Evolutionary conservation across 2,329 filamentous ascomycete species (phyloP), one percentile per base, ranked within the genome.

Genomic region (Diaporthe vaccinii): DNA sequence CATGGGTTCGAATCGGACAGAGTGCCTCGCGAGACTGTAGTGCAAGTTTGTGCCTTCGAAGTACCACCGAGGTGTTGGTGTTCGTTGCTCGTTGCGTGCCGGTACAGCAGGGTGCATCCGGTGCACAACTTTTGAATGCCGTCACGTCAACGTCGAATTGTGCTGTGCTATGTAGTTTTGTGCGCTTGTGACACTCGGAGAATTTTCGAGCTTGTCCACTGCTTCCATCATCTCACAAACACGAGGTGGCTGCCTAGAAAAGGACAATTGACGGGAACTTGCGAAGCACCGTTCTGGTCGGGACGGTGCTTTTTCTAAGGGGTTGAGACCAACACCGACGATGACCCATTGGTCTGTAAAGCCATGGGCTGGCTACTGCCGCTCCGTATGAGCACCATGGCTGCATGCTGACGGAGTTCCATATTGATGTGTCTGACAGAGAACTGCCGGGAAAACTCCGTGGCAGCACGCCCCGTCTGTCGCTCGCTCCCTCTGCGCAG

Each of bases 31-130:
- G 70, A 65, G 62, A 59, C 36, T 65, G 74, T 74, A 34, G 74
- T 74, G 71, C 74, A 76, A 74, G 71, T 76, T 76, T 76, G 71
- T 76, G 74, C 49, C 53, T 57, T 70, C 53, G 39, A 46, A 17
- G 73, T 74, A 59, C 65, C 67, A 74, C 73, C 36, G 28, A 57
- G 25, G 51, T 51, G 68, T 62, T 72, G 67, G 73, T 41, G 57
- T 28, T 72, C 67, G 46, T 69, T 49, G 57, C 61, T 46, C 67
- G 67, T n/a, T 53, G 65, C 55, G 46, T 72, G 57, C 58, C 58
- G 57, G 57, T 25, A 28, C 62, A 57, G 74, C 53, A 67, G 53
- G 53, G 25, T 72, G 34, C 62, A 57, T 62, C 53, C 55, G 44
- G 44, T 70, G 53, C 62, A 74, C 74, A 46, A 53, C 46, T n/a